These are phyloP conservation scores for Gynandropsis gynandra DNA, from an alignment of 345 rosid genomes.

Conservation along the genomic window DNA sequence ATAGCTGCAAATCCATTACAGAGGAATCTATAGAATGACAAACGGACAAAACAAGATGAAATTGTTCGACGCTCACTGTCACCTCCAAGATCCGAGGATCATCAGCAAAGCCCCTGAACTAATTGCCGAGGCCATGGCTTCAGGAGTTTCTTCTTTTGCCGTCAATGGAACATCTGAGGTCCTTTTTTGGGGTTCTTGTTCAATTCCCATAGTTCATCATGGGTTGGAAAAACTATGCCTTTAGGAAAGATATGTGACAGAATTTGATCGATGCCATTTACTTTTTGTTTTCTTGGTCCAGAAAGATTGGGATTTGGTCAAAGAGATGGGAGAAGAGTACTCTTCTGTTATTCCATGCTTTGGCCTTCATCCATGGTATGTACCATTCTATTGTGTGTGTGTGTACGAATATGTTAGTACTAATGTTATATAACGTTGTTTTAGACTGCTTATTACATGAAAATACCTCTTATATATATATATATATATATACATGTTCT, in stretches of 20 bases:
- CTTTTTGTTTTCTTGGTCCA: constrained; percentile 17
- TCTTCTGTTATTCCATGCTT: constrained; percentile 81
- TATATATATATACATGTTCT: not conserved
- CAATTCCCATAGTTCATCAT: too few relatives aligned
- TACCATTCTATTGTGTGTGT: not conserved
- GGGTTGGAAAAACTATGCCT: constrained; percentile 6
- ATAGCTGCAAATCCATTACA: too few relatives aligned
- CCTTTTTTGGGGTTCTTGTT: too few relatives aligned
- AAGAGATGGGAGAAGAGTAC: constrained; percentile 53
- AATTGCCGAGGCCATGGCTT: constrained; percentile 47
- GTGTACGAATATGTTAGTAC: not conserved
- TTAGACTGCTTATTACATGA: too few relatives aligned
- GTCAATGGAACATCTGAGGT: constrained; percentile 89
- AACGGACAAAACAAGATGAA: constrained; percentile 33
- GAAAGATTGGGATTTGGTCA: constrained; percentile 84
- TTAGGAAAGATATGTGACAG: not conserved
- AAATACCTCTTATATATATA: too few relatives aligned
- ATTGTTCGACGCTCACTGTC: constrained; percentile 92
- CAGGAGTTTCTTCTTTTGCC: constrained; percentile 60
- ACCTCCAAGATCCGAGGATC: constrained; percentile 92
- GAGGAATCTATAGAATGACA: not conserved
- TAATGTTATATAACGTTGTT: too few relatives aligned
- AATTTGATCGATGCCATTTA: constrained; percentile 5
- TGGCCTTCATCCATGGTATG: constrained; percentile 88
- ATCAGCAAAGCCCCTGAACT: constrained; percentile 47